These are phyloP conservation scores for Suillus bovinus DNA, from an alignment of 768 basidiomycete genomes.

Conservation along the genomic window DNA sequence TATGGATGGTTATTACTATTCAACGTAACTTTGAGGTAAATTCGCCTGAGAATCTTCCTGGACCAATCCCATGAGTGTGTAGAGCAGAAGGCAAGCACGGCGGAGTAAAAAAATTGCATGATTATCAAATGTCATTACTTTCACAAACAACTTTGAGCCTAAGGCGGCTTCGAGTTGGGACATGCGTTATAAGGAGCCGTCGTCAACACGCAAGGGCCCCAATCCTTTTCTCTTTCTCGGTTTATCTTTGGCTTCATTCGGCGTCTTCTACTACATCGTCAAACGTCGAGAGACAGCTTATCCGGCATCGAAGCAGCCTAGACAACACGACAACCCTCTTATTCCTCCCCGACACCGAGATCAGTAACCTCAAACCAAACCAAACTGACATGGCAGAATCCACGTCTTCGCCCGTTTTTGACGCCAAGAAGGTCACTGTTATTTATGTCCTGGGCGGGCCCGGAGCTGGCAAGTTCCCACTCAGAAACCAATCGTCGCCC, in stretches of 20 bases:
- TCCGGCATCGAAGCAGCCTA: conserved; percentile 61
- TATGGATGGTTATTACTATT: too few species aligned
- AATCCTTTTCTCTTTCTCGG: conserved; percentile 65
- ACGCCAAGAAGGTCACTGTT: conserved; percentile 74
- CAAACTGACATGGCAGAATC: neutral
- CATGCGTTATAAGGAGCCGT: conserved; percentile 7
- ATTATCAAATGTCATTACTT: conserved; percentile 4
- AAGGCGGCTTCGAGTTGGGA: neutral
- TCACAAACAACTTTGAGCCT: neutral
- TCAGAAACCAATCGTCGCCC: conserved; percentile 6
- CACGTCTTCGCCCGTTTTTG: conserved; percentile 43
- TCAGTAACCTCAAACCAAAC: conserved; percentile 7
- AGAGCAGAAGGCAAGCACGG: neutral
- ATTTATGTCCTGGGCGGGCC: conserved; percentile 97
- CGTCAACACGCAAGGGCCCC: conserved; percentile 40
- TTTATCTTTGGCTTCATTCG: conserved; percentile 56
- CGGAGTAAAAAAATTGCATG: neutral
- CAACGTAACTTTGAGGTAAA: too few species aligned
- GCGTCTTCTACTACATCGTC: conserved; percentile 54
- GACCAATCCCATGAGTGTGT: neutral
- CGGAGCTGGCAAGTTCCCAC: conserved; percentile 69
- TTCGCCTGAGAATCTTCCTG: neutral
- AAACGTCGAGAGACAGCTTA: conserved; percentile 55
- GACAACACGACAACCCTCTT: conserved; percentile 65
- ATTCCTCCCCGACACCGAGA: conserved; percentile 56